Percentiles rank a stretch among this genome's conserved stretches.
phyloP scores from a whole-genome alignment of 1,139 yeast genomes.

The Lodderomyces theae region DNA sequence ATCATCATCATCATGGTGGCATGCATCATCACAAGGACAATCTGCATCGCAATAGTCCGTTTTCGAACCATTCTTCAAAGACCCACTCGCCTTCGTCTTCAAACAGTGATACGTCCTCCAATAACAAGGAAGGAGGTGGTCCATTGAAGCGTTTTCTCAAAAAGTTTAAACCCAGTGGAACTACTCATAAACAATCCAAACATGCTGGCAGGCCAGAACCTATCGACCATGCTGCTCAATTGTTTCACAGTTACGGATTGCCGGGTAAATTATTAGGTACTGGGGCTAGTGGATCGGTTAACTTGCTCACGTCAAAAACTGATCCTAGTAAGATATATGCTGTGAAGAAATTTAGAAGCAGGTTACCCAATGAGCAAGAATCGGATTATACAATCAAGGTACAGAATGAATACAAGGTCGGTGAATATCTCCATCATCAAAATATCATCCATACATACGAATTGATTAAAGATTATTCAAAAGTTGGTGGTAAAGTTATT shows the following conservation, averaged over 20 bases:
- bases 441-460: constrained; percentile 67
- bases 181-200: constrained; percentile 5
- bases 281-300: constrained; percentile 79
- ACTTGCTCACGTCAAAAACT: constrained; percentile 47
- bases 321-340: constrained; percentile 56
- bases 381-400: constrained; percentile 60
- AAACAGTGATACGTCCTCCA: constrained; percentile 7
- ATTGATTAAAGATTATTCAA: constrained; percentile 40
- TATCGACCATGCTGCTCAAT: constrained; percentile 19
- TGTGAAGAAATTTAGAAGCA: constrained; percentile 64
- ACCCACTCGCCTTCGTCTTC: constrained; percentile 6
- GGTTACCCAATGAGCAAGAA: constrained; percentile 50
- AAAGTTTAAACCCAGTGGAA: constrained; percentile 28
- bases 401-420: constrained; percentile 64
- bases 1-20: constrained; percentile 1
- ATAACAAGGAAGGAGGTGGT: constrained; percentile 12
- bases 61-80: constrained; percentile 3
- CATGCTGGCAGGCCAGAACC: constrained; percentile 13
- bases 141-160: constrained; percentile 32
- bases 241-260: constrained; percentile 52
- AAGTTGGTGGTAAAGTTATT: constrained; percentile 27
- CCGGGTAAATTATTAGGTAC: constrained; percentile 61
- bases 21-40: not conserved
- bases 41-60: constrained; percentile 2
- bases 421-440: constrained; percentile 57